Percentiles rank a stretch among this genome's conserved stretches.
phyloP scores from a whole-genome alignment of 148 eudicot genomes.

The Salicornia ramosissima region DNA sequence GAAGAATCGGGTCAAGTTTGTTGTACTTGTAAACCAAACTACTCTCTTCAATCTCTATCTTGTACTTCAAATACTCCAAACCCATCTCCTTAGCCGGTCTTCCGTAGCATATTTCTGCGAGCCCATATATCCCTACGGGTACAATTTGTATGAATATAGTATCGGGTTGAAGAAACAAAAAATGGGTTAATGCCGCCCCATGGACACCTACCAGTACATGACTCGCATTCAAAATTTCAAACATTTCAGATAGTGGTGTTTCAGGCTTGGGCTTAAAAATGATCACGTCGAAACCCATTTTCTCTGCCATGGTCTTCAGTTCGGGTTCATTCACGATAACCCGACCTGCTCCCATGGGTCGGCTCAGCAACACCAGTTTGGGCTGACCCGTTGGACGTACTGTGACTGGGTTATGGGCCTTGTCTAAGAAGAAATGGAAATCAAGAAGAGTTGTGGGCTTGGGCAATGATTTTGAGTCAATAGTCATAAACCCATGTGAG shows the following conservation, averaged over 20 bases:
- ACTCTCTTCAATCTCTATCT: constrained; percentile 36
- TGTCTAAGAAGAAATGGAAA: constrained; percentile 34
- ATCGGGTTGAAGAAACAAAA: constrained; percentile 21
- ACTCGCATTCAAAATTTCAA: constrained; percentile 23
- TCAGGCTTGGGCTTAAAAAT: constrained; percentile 27
- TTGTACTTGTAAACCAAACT: constrained; percentile 30
- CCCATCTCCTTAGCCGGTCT: constrained; percentile 39
- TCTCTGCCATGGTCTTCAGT: constrained; percentile 16
- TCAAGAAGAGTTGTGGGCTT: constrained; percentile 14
- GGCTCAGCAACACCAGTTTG: constrained; percentile 26
- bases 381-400: constrained; percentile 8
- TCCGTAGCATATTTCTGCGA: constrained; percentile 38
- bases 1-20: constrained; percentile 24
- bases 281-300: constrained; percentile 31
- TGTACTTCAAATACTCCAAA: constrained; percentile 41
- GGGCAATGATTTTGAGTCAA: constrained; percentile 31
- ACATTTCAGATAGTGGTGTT: constrained; percentile 21
- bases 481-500: constrained; percentile 38
- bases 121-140: constrained; percentile 36
- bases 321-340: constrained; percentile 27
- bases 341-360: constrained; percentile 25
- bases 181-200: constrained; percentile 23
- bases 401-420: neutral
- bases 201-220: constrained; percentile 25
- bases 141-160: constrained; percentile 36